Evolutionary conservation across 2,329 filamentous ascomycete genomes (phyloP), one percentile per base, ranked within the genome.

Genomic region (Ilyonectria mors-panacis): DNA sequence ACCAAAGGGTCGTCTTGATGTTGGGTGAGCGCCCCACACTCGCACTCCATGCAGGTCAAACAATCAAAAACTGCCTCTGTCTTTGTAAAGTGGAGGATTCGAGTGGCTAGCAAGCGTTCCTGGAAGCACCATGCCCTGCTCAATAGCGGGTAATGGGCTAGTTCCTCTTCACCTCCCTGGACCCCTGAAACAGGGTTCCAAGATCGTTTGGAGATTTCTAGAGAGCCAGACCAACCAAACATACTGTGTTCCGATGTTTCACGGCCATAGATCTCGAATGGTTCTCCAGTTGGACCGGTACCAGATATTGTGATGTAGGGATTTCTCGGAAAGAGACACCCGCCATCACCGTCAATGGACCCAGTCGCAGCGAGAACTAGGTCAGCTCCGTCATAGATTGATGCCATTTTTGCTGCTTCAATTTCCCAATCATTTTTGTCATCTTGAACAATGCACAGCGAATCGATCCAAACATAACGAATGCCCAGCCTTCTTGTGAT

Each of bases 71-170:
- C 51, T 12, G 74, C 59, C 59, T 78, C 76, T 7, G 65, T 50
- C 9, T 70, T 70, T 5, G 71, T 76, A n/a, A 77, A 79, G 39
- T 79, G 77, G 1, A 79, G 65, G 1, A 78, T 68, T 0, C 76
- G 51, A 1, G 75, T 73, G 0, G 77, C 74, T 4, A 79, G 35
- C 0, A 77, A 44, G 2, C 78, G 73, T 15, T 79, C 78, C 2
- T 79, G 78, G 4, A 78, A 74, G 2, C 73, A 73, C 78, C 78
- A 79, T 0, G 73, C 77, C 1, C 78, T 68, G 2, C 65, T 68
- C 65, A 73, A 63, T 1, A 77, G 13, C 0, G 73, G 73, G 13
- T 72, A 64, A 10, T 68, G 62, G 4, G 65, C 50, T 68, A 65
- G 2, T 48, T 23, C 17, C 5, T 2, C 2, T 39, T 51, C 4